A percentile compares a stretch with the other conserved stretches of the same genome.
Conservation (phyloP, 495 filamentous ascomycete genomes). For the Neurospora cerealis region DNA sequence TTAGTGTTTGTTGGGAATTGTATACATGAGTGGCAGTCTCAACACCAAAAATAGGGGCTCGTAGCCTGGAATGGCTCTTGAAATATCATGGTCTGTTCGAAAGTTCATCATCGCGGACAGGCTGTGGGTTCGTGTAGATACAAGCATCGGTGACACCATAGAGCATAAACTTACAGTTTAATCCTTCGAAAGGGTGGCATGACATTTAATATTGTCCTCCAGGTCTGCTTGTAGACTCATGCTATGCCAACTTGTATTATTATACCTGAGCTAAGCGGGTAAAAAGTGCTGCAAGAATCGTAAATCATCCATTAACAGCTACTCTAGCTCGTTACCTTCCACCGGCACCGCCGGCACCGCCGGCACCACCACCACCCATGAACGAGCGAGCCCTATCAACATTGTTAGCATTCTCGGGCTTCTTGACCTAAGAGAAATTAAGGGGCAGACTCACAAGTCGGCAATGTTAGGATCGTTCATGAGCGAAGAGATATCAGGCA, state of each 20-base stretch:
- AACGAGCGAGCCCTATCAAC: conserved; percentile 58
- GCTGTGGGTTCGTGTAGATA: neutral
- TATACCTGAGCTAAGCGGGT: neutral
- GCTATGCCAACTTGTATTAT: neutral
- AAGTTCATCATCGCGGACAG: neutral
- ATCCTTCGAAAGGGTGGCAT: neutral
- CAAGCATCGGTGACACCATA: neutral
- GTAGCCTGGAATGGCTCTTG: neutral
- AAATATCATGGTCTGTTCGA: neutral
- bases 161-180: neutral
- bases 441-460: conserved; percentile 64
- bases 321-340: neutral
- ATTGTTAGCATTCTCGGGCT: neutral
- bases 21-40: neutral
- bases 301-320: neutral
- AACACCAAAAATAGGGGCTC: neutral
- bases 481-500: conserved; percentile 72
- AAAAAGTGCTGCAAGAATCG: neutral
- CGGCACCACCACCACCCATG: conserved; percentile 53
- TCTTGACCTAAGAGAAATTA: too few relatives aligned
- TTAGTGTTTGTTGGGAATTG: neutral
- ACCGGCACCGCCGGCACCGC: conserved; percentile 19
- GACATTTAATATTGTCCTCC: neutral
- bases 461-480: conserved; percentile 89
- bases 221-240: neutral